These are phyloP conservation scores for Geranium rotundifolium DNA, from an alignment of 345 rosid genomes.

Conservation along the genomic window DNA sequence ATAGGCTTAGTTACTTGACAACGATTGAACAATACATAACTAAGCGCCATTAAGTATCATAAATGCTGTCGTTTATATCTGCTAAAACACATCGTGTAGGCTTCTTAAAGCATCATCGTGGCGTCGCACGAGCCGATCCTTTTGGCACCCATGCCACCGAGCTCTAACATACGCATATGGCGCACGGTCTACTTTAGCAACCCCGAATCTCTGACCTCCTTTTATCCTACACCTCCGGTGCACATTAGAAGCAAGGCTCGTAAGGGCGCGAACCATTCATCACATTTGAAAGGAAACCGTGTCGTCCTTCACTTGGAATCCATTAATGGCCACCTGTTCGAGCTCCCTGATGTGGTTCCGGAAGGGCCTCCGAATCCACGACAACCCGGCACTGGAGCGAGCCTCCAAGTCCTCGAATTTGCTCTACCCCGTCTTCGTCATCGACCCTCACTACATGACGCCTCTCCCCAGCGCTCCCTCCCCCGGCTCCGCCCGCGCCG, in stretches of 20 bases:
- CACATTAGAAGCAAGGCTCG: neutral
- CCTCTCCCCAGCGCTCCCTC: slow-evolving; percentile 57
- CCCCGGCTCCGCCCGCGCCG: slow-evolving; percentile 60
- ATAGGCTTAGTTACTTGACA: too few relatives aligned
- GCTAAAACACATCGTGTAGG: neutral
- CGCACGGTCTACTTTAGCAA: neutral
- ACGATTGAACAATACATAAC: too few relatives aligned
- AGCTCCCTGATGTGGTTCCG: slow-evolving; percentile 83
- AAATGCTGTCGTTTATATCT: too few relatives aligned
- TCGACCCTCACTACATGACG: slow-evolving; percentile 83
- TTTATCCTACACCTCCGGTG: neutral
- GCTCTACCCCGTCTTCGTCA: slow-evolving; percentile 71
- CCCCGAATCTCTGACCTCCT: neutral
- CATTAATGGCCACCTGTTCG: slow-evolving; percentile 36
- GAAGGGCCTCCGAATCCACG: slow-evolving; percentile 86
- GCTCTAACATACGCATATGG: neutral
- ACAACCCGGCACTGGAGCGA: slow-evolving; percentile 73
- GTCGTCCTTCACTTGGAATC: slow-evolving; percentile 5
- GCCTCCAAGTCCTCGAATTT: slow-evolving; percentile 38
- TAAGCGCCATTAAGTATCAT: too few relatives aligned
- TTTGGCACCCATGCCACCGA: neutral
- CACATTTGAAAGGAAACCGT: neutral
- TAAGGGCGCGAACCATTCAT: neutral
- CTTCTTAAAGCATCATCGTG: slow-evolving; percentile 17
- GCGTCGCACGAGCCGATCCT: slow-evolving; percentile 16